A percentile compares a stretch with the other conserved stretches of the same genome.
These are phyloP conservation scores for Chlorophyllum brunneum DNA, from an alignment of 768 basidiomycete genomes.

Conservation along the genomic window DNA sequence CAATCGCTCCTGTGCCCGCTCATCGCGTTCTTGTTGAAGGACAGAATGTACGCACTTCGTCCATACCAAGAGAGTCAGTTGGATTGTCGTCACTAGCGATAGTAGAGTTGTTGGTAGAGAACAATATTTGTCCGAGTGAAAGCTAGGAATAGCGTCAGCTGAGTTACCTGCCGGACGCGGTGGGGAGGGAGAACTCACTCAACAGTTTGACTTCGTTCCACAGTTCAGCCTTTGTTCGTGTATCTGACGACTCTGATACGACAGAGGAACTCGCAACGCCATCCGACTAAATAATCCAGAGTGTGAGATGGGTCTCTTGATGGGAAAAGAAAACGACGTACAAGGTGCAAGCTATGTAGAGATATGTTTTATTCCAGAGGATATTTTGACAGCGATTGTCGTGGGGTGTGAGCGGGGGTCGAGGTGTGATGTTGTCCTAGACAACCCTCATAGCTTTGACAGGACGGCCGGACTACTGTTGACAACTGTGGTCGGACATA, in stretches of 20 bases:
- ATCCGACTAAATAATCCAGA: constrained; percentile 23
- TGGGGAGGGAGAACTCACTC: constrained; percentile 38
- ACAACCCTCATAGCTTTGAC: constrained; percentile 10
- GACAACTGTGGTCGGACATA: constrained; percentile 11
- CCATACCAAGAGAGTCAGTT: constrained; percentile 82
- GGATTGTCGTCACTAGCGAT: constrained; percentile 80
- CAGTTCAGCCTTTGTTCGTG: constrained; percentile 70
- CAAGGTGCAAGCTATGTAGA: constrained; percentile 1
- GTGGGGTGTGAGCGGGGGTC: constrained; percentile 5
- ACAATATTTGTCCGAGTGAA: constrained; percentile 85
- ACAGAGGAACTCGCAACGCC: constrained; percentile 20
- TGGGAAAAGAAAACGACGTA: neutral
- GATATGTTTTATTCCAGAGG: constrained; percentile 4
- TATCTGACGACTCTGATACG: constrained; percentile 28
- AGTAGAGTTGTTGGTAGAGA: constrained; percentile 83
- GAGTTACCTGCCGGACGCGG: neutral
- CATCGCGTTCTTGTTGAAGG: constrained; percentile 55
- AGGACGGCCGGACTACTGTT: constrained; percentile 11
- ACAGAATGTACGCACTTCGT: constrained; percentile 75
- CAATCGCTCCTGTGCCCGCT: constrained; percentile 43
- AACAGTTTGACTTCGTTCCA: constrained; percentile 94
- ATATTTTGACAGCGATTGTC: constrained; percentile 8
- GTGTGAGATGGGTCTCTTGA: too few relatives aligned
- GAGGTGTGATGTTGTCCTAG: constrained; percentile 5
- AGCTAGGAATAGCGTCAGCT: constrained; percentile 40